These are phyloP conservation scores for Penicillium sp. DNA, from an alignment of 2,329 filamentous ascomycete species.

Conservation along the genomic window DNA sequence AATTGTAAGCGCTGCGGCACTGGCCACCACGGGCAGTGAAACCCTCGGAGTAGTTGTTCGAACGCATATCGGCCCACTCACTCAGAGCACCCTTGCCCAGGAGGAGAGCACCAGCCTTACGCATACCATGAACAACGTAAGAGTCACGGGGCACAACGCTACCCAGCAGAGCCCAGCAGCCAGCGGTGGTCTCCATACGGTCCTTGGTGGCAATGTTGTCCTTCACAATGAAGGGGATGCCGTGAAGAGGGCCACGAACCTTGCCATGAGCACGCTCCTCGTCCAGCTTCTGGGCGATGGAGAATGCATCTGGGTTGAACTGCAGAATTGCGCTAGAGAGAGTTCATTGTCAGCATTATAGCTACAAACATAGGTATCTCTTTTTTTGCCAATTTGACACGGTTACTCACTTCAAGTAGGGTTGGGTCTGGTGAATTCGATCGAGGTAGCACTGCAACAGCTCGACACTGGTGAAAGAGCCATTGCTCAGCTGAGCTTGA, in stretches of 20 bases:
- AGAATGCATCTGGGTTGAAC: conserved; percentile 68
- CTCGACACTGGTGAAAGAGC: conserved; percentile 61
- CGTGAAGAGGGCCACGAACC: conserved; percentile 70
- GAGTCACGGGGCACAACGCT: conserved; percentile 71
- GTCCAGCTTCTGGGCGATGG: conserved; percentile 66
- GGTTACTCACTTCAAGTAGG: conserved; percentile 63
- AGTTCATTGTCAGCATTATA: neutral
- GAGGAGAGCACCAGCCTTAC: conserved; percentile 69
- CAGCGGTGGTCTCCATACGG: conserved; percentile 74
- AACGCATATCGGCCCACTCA: conserved; percentile 77
- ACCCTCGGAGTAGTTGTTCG: conserved; percentile 69
- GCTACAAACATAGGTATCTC: neutral
- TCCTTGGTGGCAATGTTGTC: conserved; percentile 70
- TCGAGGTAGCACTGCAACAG: conserved; percentile 66
- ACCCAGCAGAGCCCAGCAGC: conserved; percentile 68
- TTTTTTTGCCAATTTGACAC: no score
- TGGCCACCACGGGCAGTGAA: conserved; percentile 69
- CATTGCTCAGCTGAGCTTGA: conserved; percentile 60
- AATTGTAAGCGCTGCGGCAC: conserved; percentile 68
- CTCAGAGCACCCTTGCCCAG: conserved; percentile 72
- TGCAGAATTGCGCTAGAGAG: conserved; percentile 57
- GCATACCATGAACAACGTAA: conserved; percentile 63
- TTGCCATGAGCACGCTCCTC: conserved; percentile 60
- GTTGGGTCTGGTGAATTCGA: conserved; percentile 64
- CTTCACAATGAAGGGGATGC: conserved; percentile 76